Evolutionary conservation across 2,329 filamentous ascomycete species (phyloP).

Genomic region (Claviceps cyperi): DNA sequence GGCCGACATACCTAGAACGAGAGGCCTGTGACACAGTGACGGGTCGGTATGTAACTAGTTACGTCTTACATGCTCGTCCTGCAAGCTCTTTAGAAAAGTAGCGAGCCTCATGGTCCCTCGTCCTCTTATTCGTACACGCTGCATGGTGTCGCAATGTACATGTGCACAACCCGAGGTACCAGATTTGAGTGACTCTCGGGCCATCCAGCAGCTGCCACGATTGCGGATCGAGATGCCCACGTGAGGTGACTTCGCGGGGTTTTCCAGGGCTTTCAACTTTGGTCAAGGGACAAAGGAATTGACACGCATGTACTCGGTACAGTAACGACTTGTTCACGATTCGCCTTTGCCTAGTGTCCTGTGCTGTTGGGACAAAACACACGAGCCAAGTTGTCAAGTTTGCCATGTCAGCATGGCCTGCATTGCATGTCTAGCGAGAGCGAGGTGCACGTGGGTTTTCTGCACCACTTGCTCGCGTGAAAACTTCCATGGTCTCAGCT

Average conservation of each 20-base stretch:
- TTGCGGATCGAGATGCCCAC: conserved; percentile 5
- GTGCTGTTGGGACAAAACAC: neutral
- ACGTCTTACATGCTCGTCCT: no score
- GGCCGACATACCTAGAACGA: no score
- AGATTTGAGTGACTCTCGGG: neutral
- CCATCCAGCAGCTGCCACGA: conserved; percentile 8
- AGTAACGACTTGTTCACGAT: no score
- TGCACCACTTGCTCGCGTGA: neutral
- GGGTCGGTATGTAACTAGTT: no score
- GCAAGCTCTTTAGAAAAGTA: no score
- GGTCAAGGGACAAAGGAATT: conserved; percentile 2
- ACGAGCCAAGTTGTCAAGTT: neutral
- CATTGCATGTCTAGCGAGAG: neutral
- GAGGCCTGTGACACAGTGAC: no score
- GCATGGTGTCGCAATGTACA: no score
- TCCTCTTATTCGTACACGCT: neutral
- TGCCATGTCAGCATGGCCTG: neutral
- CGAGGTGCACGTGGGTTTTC: neutral
- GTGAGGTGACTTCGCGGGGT: conserved; percentile 8
- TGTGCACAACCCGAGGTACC: neutral
- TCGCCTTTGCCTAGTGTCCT: neutral
- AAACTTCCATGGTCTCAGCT: neutral
- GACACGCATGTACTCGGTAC: neutral
- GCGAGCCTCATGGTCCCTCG: neutral
- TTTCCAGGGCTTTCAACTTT: conserved; percentile 4